Percentiles rank a stretch among this genome's conserved stretches.
Evolutionary conservation across 2,329 filamentous ascomycete species (phyloP).

Genomic region (Clonostachys solani): DNA sequence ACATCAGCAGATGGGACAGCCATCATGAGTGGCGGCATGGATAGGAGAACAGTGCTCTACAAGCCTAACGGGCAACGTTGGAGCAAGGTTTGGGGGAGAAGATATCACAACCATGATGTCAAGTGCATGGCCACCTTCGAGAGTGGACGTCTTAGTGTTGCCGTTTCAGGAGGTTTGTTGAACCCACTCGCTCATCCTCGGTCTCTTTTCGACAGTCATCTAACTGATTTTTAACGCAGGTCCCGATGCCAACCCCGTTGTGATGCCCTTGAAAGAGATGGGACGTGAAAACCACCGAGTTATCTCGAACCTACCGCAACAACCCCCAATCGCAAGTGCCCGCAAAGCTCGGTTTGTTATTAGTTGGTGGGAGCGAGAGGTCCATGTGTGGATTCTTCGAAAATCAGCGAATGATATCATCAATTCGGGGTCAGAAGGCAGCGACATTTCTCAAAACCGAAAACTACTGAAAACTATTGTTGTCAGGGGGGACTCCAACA

Average conservation of each 20-base stretch:
- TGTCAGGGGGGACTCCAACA: slow-evolving; percentile 73
- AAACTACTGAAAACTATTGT: slow-evolving; percentile 68
- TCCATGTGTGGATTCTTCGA: slow-evolving; percentile 72
- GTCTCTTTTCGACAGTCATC: not conserved
- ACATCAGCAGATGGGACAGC: slow-evolving; percentile 74
- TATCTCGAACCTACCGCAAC: slow-evolving; percentile 80
- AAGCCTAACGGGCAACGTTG: slow-evolving; percentile 67
- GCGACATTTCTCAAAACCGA: slow-evolving; percentile 46
- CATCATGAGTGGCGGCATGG: slow-evolving; percentile 88
- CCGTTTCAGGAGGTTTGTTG: slow-evolving; percentile 83
- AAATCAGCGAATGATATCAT: slow-evolving; percentile 41
- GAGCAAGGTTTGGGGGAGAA: slow-evolving; percentile 79
- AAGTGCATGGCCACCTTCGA: slow-evolving; percentile 93
- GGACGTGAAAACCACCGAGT: slow-evolving; percentile 79
- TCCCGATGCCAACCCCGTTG: slow-evolving; percentile 77
- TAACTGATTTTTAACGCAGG: slow-evolving; percentile 40
- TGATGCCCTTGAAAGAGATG: slow-evolving; percentile 71
- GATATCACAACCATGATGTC: slow-evolving; percentile 91
- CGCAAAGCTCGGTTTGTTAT: slow-evolving; percentile 70
- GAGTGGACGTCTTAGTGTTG: slow-evolving; percentile 73
- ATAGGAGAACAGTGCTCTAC: slow-evolving; percentile 81
- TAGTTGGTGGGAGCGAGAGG: slow-evolving; percentile 88
- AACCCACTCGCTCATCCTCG: not conserved
- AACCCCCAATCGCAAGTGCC: slow-evolving; percentile 69
- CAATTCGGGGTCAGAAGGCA: slow-evolving; percentile 27